These are phyloP conservation scores for Nemania abortiva DNA, from an alignment of 2,329 filamentous ascomycete species.

Conservation along the genomic window DNA sequence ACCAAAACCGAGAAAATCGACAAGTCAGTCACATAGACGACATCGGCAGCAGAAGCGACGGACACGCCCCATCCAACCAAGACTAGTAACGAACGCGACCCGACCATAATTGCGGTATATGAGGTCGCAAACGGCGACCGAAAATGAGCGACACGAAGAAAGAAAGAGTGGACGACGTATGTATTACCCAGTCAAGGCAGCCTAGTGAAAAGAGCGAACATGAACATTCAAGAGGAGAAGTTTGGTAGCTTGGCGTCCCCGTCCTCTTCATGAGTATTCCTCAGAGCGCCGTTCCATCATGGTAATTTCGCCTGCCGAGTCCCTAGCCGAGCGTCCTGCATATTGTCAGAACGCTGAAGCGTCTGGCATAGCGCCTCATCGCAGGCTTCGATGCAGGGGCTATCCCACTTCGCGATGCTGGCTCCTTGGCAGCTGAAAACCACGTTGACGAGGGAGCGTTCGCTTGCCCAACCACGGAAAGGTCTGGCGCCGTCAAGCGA, in stretches of 20 bases:
- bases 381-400: conserved; percentile 27
- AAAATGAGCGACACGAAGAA: conserved; percentile 33
- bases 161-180: conserved; percentile 17
- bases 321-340: conserved; percentile 17
- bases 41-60: conserved; percentile 40
- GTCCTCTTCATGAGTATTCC: conserved; percentile 1
- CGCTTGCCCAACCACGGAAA: conserved; percentile 32
- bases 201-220: conserved; percentile 24
- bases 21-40: conserved; percentile 52
- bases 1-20: conserved; percentile 50
- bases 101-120: conserved; percentile 22
- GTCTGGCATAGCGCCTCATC: conserved; percentile 9
- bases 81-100: conserved; percentile 30
- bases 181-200: neutral
- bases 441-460: conserved; percentile 12
- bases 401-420: conserved; percentile 18
- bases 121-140: conserved; percentile 27
- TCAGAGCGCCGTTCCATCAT: neutral
- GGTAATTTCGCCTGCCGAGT: conserved; percentile 24
- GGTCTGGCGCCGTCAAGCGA: conserved; percentile 2
- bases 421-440: conserved; percentile 38
- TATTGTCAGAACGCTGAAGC: conserved; percentile 24
- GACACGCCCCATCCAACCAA: conserved; percentile 34
- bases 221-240: conserved; percentile 16
- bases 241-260: conserved; percentile 13